A percentile compares a stretch with the other conserved stretches of the same genome.
Conservation (phyloP, 2,329 filamentous ascomycete genomes). For the Aspergillus sp. region DNA sequence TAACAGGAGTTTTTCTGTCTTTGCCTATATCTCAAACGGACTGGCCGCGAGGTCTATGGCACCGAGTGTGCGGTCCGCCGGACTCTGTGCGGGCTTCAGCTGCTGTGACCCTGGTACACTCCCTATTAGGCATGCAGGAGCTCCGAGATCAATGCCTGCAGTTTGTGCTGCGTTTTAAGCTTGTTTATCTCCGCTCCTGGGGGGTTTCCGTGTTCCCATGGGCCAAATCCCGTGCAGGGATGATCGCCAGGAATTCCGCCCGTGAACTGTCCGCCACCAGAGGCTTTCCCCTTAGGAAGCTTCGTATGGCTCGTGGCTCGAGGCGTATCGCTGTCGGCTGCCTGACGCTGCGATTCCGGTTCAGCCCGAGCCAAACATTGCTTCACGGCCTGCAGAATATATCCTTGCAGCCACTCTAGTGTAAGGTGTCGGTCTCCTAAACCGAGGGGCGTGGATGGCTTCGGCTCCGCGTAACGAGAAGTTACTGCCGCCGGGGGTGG, state of each 20-base stretch:
- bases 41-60: too few species aligned
- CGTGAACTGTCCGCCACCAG: neutral
- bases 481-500: neutral
- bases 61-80: too few species aligned
- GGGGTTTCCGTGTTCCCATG: neutral
- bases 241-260: neutral
- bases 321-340: neutral
- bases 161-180: neutral
- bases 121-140: neutral
- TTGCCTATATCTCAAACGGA: too few species aligned
- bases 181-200: neutral
- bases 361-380: neutral
- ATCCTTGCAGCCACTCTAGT: neutral
- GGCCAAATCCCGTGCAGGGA: neutral
- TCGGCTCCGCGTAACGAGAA: neutral
- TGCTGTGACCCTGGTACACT: neutral
- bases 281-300: neutral
- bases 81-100: too few species aligned
- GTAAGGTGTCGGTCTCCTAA: neutral
- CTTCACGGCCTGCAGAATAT: neutral
- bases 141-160: neutral
- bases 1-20: too few species aligned
- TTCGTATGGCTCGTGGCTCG: neutral
- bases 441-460: neutral
- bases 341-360: neutral